Percentiles rank a stretch among this genome's conserved stretches.
Conservation (phyloP, 305 asterid species). For the Rubia balearica region DNA sequence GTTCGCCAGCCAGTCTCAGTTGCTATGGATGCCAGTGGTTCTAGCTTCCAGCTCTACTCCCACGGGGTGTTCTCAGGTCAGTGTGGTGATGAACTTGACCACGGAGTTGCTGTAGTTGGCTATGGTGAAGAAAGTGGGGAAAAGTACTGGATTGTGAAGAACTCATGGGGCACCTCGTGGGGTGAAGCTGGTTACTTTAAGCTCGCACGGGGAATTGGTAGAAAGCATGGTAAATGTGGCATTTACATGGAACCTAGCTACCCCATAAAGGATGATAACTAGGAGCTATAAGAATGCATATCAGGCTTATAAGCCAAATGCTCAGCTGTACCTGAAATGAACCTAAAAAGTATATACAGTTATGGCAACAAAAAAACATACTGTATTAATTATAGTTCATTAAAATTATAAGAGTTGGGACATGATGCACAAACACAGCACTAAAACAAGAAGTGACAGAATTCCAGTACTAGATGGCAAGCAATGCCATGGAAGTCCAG, state of each 20-base stretch:
- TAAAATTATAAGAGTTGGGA: background rate
- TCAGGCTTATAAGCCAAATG: conserved; percentile 3
- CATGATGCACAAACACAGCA: background rate
- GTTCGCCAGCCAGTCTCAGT: conserved; percentile 58
- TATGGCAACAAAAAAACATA: background rate
- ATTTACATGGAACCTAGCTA: conserved; percentile 47
- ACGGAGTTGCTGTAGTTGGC: conserved; percentile 50
- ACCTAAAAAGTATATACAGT: background rate
- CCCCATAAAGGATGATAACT: conserved; percentile 36
- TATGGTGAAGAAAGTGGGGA: conserved; percentile 36
- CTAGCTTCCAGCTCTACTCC: conserved; percentile 42
- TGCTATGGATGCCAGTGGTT: conserved; percentile 52
- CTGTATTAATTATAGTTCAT: background rate
- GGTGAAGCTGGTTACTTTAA: conserved; percentile 55
- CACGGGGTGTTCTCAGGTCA: conserved; percentile 43
- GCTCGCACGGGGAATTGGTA: conserved; percentile 31
- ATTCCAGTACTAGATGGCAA: background rate
- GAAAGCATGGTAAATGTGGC: conserved; percentile 44
- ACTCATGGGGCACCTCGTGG: conserved; percentile 66
- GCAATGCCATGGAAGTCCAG: too few relatives aligned
- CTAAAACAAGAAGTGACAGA: background rate
- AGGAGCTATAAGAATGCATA: background rate
- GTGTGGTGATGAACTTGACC: conserved; percentile 41
- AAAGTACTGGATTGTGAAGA: conserved; percentile 62
- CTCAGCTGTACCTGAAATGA: background rate